Evolutionary conservation across 495 filamentous ascomycete genomes (phyloP).

Genomic region (Penicillium cosmopolitanum): DNA sequence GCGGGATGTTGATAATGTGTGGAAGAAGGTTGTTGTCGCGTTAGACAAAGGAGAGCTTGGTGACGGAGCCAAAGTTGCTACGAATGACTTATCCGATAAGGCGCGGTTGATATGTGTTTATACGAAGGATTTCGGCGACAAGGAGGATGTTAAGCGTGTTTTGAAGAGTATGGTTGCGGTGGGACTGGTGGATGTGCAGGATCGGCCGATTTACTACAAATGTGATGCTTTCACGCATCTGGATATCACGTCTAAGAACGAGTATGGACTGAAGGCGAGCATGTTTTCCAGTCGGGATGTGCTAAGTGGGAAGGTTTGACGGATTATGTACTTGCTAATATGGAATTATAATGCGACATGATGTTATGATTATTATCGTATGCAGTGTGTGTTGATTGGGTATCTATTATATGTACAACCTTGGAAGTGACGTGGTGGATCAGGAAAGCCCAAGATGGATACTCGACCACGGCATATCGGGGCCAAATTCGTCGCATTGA

Average conservation of each 20-base stretch:
- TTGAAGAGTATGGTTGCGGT: conserved; percentile 60
- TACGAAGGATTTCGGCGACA: conserved; percentile 72
- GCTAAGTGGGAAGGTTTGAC: conserved; percentile 33
- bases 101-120: conserved; percentile 72
- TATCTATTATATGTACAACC: conserved; percentile 5
- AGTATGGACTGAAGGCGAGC: conserved; percentile 66
- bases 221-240: conserved; percentile 78
- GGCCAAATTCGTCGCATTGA: no score
- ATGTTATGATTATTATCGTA: neutral
- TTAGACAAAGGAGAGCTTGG: conserved; percentile 69
- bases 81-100: conserved; percentile 45
- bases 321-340: conserved; percentile 3
- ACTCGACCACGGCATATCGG: neutral
- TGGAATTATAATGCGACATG: neutral
- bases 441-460: neutral
- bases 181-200: conserved; percentile 54
- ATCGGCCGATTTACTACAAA: conserved; percentile 74
- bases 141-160: conserved; percentile 68
- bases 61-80: conserved; percentile 69
- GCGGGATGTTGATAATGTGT: conserved; percentile 61
- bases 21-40: conserved; percentile 64
- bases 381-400: neutral
- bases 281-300: conserved; percentile 51
- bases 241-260: conserved; percentile 66
- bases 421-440: neutral